These are phyloP conservation scores for Sophora flavescens DNA, from an alignment of 306 rosid genomes.

Conservation along the genomic window DNA sequence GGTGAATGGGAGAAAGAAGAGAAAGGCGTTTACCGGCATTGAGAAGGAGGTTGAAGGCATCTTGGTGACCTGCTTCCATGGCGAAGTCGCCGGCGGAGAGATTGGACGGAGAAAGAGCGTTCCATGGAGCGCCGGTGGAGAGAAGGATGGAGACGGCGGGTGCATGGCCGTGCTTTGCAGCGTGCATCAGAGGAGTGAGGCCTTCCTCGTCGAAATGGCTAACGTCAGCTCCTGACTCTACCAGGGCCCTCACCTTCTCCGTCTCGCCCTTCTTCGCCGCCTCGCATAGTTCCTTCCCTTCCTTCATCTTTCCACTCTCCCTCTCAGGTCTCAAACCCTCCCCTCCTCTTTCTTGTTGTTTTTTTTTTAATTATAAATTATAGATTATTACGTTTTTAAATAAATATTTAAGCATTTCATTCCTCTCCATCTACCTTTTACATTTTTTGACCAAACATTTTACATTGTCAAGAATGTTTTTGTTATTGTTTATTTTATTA, in stretches of 20 bases:
- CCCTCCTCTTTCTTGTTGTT: background rate
- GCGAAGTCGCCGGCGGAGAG: slow-evolving; percentile 83
- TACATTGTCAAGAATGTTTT: too few species aligned
- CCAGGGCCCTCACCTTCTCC: slow-evolving; percentile 56
- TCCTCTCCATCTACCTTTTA: too few species aligned
- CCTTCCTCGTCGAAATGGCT: slow-evolving; percentile 73
- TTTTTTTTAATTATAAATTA: background rate
- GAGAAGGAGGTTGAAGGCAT: slow-evolving; percentile 70
- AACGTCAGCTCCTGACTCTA: slow-evolving; percentile 72
- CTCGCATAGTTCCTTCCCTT: slow-evolving; percentile 62
- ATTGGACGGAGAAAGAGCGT: slow-evolving; percentile 85
- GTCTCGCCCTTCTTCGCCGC: slow-evolving; percentile 75
- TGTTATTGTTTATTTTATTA: too few species aligned
- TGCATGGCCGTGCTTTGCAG: slow-evolving; percentile 84
- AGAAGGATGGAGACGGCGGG: slow-evolving; percentile 60
- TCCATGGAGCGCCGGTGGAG: slow-evolving; percentile 91
- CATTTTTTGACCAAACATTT: too few species aligned
- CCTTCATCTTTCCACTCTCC: slow-evolving; percentile 53
- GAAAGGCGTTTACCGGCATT: slow-evolving; percentile 61
- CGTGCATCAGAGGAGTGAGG: slow-evolving; percentile 88
- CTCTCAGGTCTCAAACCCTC: slow-evolving; percentile 36
- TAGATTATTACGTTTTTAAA: too few species aligned
- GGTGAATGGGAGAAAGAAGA: background rate
- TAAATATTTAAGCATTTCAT: too few species aligned
- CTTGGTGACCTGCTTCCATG: slow-evolving; percentile 74